phyloP scores from a whole-genome alignment of 2,329 filamentous ascomycete genomes.

The Colletotrichum karsti region DNA sequence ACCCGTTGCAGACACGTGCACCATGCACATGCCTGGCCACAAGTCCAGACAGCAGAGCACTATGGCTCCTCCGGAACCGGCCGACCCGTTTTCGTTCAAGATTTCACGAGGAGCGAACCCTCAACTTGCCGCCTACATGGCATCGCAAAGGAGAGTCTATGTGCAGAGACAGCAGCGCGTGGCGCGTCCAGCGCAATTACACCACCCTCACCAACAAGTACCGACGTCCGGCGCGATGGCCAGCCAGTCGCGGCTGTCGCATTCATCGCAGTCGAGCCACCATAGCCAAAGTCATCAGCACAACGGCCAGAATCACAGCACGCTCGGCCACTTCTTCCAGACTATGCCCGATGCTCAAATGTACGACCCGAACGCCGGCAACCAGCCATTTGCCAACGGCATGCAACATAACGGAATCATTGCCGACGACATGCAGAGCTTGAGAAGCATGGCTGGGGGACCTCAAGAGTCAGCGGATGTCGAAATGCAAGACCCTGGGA shows the following conservation, averaged over 20 bases:
- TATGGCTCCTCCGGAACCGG: slow-evolving; percentile 18
- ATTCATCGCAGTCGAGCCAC: slow-evolving; percentile 25
- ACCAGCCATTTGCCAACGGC: slow-evolving; percentile 11
- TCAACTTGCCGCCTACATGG: slow-evolving; percentile 43
- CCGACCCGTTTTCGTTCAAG: slow-evolving; percentile 45
- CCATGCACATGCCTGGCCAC: slow-evolving; percentile 44
- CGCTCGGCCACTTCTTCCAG: slow-evolving; percentile 28
- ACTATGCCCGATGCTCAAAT: slow-evolving; percentile 24
- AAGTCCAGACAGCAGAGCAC: slow-evolving; percentile 32
- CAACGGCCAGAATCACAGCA: slow-evolving; percentile 9
- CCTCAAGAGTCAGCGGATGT: slow-evolving; percentile 40
- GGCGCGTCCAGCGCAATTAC: slow-evolving; percentile 24
- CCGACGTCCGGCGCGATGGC: slow-evolving; percentile 27
- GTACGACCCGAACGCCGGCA: slow-evolving; percentile 23
- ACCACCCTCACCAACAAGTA: slow-evolving; percentile 23
- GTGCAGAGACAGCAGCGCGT: slow-evolving; percentile 31
- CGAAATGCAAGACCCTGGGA: slow-evolving; percentile 44
- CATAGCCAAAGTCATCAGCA: slow-evolving; percentile 9
- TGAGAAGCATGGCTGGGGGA: slow-evolving; percentile 41
- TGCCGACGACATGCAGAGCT: slow-evolving; percentile 44
- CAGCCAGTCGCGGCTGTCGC: slow-evolving; percentile 25
- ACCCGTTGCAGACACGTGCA: slow-evolving; percentile 45
- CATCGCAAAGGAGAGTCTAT: slow-evolving; percentile 44
- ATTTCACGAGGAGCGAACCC: slow-evolving; percentile 45
- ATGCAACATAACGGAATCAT: slow-evolving; percentile 41